Evolutionary conservation across 371 early-diverging fungal species (phyloP).

Genomic region (Mortierella sp.): DNA sequence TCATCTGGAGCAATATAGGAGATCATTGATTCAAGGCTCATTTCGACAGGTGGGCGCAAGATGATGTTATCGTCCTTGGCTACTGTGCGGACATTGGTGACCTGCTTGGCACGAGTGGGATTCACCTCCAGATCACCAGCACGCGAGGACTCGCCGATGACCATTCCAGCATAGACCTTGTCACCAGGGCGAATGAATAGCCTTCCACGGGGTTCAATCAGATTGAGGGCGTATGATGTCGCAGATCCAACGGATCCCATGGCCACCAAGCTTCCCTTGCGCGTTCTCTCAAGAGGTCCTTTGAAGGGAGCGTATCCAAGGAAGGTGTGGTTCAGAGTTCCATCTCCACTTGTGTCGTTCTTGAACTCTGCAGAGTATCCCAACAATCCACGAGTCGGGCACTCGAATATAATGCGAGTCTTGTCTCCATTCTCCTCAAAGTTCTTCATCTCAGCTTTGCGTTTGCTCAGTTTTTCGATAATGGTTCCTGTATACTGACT

Average conservation of each 20-base stretch:
- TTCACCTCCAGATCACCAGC: conserved; percentile 79
- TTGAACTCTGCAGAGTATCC: conserved; percentile 85
- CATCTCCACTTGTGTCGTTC: conserved; percentile 75
- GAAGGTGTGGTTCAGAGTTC: conserved; percentile 79
- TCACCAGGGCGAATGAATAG: conserved; percentile 77
- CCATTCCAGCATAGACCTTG: conserved; percentile 83
- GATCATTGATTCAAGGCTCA: conserved; percentile 79
- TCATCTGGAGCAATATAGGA: conserved; percentile 81
- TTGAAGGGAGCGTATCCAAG: conserved; percentile 72
- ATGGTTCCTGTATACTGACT: conserved; percentile 72
- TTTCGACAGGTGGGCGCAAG: conserved; percentile 69
- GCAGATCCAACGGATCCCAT: conserved; percentile 69
- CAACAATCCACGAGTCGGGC: conserved; percentile 82
- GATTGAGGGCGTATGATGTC: conserved; percentile 75
- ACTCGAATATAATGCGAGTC: conserved; percentile 74
- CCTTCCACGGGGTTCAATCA: conserved; percentile 80
- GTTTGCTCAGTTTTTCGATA: conserved; percentile 80
- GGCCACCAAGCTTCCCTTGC: conserved; percentile 79
- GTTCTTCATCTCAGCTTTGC: conserved; percentile 80
- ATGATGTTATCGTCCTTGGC: conserved; percentile 79
- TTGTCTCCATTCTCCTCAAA: conserved; percentile 75
- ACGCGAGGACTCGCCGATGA: conserved; percentile 81
- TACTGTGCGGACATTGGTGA: conserved; percentile 78
- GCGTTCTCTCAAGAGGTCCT: conserved; percentile 72
- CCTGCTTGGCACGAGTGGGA: conserved; percentile 79